Base-by-base conservation (phyloP, 768 basidiomycete genomes). In the Leccinum aurantiacum region DNA sequence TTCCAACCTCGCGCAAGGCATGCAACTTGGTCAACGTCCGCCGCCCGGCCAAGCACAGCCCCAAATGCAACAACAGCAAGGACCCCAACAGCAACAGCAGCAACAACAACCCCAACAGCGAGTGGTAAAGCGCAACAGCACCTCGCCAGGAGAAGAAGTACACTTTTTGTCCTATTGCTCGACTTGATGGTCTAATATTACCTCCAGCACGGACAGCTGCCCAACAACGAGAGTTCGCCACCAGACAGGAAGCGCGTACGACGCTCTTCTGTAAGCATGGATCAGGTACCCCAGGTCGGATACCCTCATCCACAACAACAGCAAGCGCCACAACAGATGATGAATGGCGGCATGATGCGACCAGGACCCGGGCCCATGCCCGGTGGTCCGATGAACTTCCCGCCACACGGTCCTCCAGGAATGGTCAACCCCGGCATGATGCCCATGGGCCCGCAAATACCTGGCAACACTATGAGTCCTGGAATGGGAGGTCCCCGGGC, bases 71-170 rank as follows among this genome's bases (percentile, higher is more conserved):
- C 77, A 67, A 37, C 62, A 56, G 2, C 77, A 67, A 37, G 74
- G 67, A 54, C 73, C 71, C 38, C 71, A 68, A 33, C 65, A 56
- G 8, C 63, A 70, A 56, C 63, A 27, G 10, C 77, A 66, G 24
- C 75, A 70, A 56, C 75, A 71, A 53, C 64, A 60, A 14, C 60
- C 60, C 10, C 65, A 70, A 17, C 51, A 57, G 6, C 74, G 69
- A 22, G 60, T 69, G 13, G 74, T 72, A 22, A 85, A 86, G 65
- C 79, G 86, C 63, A 84, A 75, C 63, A 87, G 84, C 68, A 86
- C 83, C 11, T 85, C 85, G 6, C 86, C 86, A 6, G 81, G 79
- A 37, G 86, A 86, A 72, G 86, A 86, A 67, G 85, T 86, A 63
- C 63, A 61, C 63, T 58, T 51, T 31, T 47, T 59, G 17, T 60